Base-by-base conservation (phyloP, 1,284 basidiomycete genomes). In the Schizopora paradoxa region DNA sequence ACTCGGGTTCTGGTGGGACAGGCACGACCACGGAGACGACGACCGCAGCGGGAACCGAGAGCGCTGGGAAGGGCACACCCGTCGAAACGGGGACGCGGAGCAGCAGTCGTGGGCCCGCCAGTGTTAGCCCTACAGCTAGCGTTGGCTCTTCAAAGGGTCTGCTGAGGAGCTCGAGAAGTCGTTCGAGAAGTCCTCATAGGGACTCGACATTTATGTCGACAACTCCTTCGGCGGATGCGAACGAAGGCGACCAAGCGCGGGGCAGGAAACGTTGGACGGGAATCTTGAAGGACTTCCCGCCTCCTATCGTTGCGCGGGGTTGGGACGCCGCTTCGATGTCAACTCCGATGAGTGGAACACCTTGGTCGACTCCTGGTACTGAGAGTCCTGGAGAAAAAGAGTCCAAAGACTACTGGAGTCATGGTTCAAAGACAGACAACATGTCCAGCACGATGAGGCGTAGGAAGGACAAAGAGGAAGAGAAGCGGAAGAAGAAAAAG, bases 401-500 rank as follows among this genome's bases (percentile, higher is more conserved):
- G n/a, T n/a, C n/a, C n/a, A n/a, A n/a, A n/a, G n/a, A n/a, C n/a
- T n/a, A n/a, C n/a, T n/a, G n/a, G n/a, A n/a, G n/a, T n/a, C n/a
- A n/a, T n/a, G n/a, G n/a, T n/a, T n/a, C n/a, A n/a, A n/a, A n/a
- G n/a, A n/a, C n/a, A n/a, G n/a, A n/a, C n/a, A n/a, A n/a, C n/a
- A n/a, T n/a, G n/a, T n/a, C n/a, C n/a, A n/a, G n/a, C n/a, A n/a
- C n/a, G n/a, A n/a, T n/a, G n/a, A n/a, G n/a, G n/a, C n/a, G n/a
- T n/a, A n/a, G n/a, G n/a, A n/a, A 45, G n/a, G 42, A 49, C 29
- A 44, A 44, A 26, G 39, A 41, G 14, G 43, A 32, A 39, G 50
- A 67, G 44, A 73, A 72, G 53, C 70, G 75, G 61, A 73, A 74
- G 54, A 73, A 71, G 51, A 70, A 72, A 55, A 85, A 82, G 64